Base-by-base conservation (phyloP, 192 early-diverging fungal species). In the Rhizophagus sp. region DNA sequence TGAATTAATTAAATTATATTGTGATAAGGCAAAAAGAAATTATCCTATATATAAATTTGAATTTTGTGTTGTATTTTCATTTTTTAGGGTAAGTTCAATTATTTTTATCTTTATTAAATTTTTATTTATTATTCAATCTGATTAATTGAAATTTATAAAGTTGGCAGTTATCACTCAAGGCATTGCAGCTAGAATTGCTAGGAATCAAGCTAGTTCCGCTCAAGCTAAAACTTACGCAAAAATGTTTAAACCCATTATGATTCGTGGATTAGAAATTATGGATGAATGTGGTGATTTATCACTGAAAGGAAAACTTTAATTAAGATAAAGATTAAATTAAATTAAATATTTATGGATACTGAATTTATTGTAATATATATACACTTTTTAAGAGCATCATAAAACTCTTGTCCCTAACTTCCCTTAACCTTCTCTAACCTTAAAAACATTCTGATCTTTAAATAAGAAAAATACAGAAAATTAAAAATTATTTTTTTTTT, bases 121-220 rank as follows among this genome's bases (percentile, higher is more conserved):
- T 41, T 41, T 7, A 41, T 41, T 41, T 41, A 41, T 41, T 0
- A 8, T 41, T 41, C 0, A 41, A 41, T 41, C 39, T 41, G 7
- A 41, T 41, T 61, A 69, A 76, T 22, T 24, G 49, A 27, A 15
- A 25, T 72, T 30, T 57, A 4, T 81, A 39, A 76, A 90, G 85
- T 85, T 94, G 41, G 84, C 93, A 0, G 94, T 96, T 19, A 95
- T 96, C 79, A 80, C 88, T 70, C 96, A 97, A 82, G 97, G 97
- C 52, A 93, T 98, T 69, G 91, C 92, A n/a, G 97, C 96, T 1
- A 86, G 97, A 47, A 90, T 96, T 27, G 92, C 91, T 1, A 88
- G 91, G 78, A 93, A 93, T 76, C 97, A 98, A 85, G 96, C 96
- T 11, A 93, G 92, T 75, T 97, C 96, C 57, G 87, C 85, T 30